These are phyloP conservation scores for Mercurialis annua DNA, from an alignment of 345 rosid species.

Conservation along the genomic window DNA sequence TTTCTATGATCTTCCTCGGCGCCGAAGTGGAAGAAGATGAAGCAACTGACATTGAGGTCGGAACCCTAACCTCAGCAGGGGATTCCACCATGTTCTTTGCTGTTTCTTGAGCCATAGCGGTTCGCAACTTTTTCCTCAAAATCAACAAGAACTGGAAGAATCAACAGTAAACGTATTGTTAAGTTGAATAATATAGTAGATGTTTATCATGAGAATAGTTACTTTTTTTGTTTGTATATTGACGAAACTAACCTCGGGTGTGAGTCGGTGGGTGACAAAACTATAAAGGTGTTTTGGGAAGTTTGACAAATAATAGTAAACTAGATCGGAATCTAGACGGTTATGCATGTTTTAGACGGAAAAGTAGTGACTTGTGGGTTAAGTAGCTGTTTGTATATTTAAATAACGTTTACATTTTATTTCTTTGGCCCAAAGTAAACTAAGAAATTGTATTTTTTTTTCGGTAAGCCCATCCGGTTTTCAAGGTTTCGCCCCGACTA, in stretches of 20 bases:
- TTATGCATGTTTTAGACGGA: background rate
- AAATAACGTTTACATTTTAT: background rate
- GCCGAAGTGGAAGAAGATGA: background rate
- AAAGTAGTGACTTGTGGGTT: background rate
- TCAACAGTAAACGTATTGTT: background rate
- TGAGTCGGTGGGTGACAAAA: background rate
- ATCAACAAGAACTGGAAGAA: background rate
- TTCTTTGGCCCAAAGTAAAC: constrained; percentile 5
- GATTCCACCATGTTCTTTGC: constrained; percentile 20
- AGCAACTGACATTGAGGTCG: background rate
- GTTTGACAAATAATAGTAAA: background rate
- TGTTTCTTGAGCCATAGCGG: background rate
- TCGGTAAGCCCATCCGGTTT: too few relatives aligned
- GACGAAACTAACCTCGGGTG: too few relatives aligned
- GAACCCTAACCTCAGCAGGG: constrained; percentile 7
- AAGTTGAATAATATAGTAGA: background rate
- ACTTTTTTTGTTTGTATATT: too few relatives aligned
- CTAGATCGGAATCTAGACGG: background rate
- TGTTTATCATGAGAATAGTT: too few relatives aligned
- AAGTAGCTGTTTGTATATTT: background rate
- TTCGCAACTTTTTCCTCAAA: background rate
- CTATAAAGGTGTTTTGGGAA: background rate
- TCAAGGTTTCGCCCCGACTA: too few relatives aligned
- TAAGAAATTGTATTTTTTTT: background rate
- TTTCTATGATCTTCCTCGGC: background rate